Evolutionary conservation across 2,329 filamentous ascomycete genomes (phyloP), one percentile per base, ranked within the genome.

Genomic region (Colletotrichum spaethianum): DNA sequence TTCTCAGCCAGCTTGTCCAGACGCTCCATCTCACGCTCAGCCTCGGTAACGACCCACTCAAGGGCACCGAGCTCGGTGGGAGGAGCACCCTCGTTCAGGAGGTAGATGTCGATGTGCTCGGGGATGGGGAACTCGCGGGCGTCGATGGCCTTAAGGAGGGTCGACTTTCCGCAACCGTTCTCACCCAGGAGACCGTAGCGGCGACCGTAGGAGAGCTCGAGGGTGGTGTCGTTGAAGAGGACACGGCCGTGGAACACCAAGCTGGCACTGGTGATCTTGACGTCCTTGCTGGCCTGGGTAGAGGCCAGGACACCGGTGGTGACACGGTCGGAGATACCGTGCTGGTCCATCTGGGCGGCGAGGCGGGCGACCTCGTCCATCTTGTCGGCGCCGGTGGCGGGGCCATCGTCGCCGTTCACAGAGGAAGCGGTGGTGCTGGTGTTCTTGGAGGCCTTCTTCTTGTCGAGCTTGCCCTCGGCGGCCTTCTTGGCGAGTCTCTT

Each of bases 111-210:
- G 83, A 99, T 89, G 84, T 98, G 95, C 36, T 98, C 93, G 73
- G 96, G 97, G 81, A 99, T 94, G 75, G 96, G 97, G 83, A 92
- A 99, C 85, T 99, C 97, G 86, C 96, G 93, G 80, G 92, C 92
- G 78, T 93, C 93, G 82, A 99, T 98, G 76, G 96, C 91, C 88
- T 98, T 98, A 81, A 99, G 90, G 42, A 99, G 86, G n/a, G 96
- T 99, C 75, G 94, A 97, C 90, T 99, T 99, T 83, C 96, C 96
- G 85, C 96, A 99, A 76, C 96, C 96, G 93, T 99, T 99, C 90
- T 99, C 96, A 80, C 96, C 96, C 75, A 99, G 87, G 70, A 99
- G 88, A 83, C 96, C 96, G 82, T 99, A 99, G 79, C 96, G 92
- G 79, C 95, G 93, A 76, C 93, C 95, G 82, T 94, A 96, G 82